Base-by-base conservation (phyloP, 352 stramenopile genomes). In the Phytopythium ostracodes region DNA sequence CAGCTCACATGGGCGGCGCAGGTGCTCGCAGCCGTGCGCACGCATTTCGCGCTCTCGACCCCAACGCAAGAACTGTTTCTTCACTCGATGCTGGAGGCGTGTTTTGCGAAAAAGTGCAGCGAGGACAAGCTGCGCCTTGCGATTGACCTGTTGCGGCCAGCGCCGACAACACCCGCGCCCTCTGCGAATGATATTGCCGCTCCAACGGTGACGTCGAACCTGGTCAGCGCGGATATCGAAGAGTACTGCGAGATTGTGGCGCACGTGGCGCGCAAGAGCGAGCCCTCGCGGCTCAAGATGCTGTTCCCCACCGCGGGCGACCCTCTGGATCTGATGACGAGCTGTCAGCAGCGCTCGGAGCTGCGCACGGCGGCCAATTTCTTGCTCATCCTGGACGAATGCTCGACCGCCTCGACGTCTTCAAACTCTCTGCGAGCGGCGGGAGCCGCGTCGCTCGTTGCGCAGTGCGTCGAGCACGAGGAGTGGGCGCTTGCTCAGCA, bases 241-340 rank as follows among this genome's bases (percentile, higher is more conserved):
- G 84, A 91, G 64, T 95, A 92, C 59, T 93, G 86, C 33, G 86
- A 93, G 62, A 90, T 95, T 40, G 78, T 95, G 10, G 86, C 86
- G 1, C 77, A 95, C 51, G 84, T 95, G 4, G 86, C 84, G 31
- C 82, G 84, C 27, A 95, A 95, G 66, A 91, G 84, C 60, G 87
- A 95, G 56, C 87, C 84, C 7, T 92, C 85, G 31, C 79, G 87
- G 2, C 66, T 92, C 14, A 75, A 79, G 56, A 7, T 89, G 50
- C 60, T 95, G 50, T 95, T 95, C 42, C 82, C 81, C 1, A 50
- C 73, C 4, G 84, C 76, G 0, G 87, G 87, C 0, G 87, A 95
- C 33, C 84, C 87, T 3, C 64, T 88, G 36, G 71, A 88, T 36
- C 67, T 95, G 25, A 71, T 95, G 2, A 61, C 59, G 2, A 73